Evolutionary conservation across 345 rosid species (phyloP).

Genomic region (Rhodomyrtus tomentosa): DNA sequence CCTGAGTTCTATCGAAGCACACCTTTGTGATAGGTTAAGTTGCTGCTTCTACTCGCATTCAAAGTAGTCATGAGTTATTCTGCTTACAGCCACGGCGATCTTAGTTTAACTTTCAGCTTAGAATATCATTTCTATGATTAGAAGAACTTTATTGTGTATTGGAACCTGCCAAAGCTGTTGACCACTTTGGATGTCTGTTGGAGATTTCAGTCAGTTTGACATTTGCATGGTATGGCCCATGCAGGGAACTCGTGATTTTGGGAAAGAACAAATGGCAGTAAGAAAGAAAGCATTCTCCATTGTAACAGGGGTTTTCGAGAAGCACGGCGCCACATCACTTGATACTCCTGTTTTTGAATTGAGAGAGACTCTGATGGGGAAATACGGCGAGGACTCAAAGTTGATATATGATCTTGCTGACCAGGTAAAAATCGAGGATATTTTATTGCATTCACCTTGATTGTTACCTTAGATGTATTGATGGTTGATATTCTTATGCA

Average conservation of each 20-base stretch:
- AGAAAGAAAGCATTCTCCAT: conserved; percentile 74
- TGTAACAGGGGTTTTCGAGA: conserved; percentile 69
- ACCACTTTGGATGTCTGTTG: neutral
- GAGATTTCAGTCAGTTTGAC: neutral
- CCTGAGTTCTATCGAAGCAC: neutral
- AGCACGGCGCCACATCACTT: conserved; percentile 82
- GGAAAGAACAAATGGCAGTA: conserved; percentile 75
- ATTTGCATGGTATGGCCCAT: neutral
- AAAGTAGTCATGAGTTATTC: neutral
- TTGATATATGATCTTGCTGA: conserved; percentile 91
- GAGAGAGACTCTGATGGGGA: conserved; percentile 90
- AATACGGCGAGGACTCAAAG: conserved; percentile 94
- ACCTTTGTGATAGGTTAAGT: neutral
- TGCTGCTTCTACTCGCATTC: neutral
- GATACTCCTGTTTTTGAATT: conserved; percentile 96
- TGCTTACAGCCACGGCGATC: neutral
- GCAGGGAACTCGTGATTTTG: conserved; percentile 90
- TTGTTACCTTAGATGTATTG: neutral
- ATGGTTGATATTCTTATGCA: neutral
- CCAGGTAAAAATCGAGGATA: conserved; percentile 42
- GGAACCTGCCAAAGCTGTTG: neutral
- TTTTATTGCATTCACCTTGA: neutral
- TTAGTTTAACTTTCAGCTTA: neutral
- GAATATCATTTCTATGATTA: neutral
- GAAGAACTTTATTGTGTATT: neutral